These are phyloP conservation scores for Pythium periplocum DNA, from an alignment of 352 stramenopile genomes.

Conservation along the genomic window DNA sequence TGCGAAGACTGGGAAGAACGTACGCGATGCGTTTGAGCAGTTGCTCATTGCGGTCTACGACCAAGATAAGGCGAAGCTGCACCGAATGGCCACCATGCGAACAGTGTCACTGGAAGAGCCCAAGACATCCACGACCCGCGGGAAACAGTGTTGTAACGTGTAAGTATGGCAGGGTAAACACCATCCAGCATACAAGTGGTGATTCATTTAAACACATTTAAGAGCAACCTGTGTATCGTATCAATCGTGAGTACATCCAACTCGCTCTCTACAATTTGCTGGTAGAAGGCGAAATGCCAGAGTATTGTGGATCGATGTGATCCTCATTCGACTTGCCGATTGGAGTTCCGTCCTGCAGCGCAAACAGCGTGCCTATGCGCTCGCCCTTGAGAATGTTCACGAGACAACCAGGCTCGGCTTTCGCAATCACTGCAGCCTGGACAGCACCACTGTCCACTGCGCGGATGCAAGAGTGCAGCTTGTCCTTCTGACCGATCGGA, in stretches of 20 bases:
- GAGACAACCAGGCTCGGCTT: slow-evolving; percentile 54
- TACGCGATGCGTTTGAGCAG: slow-evolving; percentile 62
- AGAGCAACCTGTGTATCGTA: no score
- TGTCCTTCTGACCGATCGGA: slow-evolving; percentile 68
- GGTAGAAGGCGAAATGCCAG: slow-evolving; percentile 32
- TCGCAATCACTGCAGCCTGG: slow-evolving; percentile 53
- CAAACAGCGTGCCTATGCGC: slow-evolving; percentile 62
- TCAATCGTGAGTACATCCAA: no score
- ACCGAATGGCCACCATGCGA: slow-evolving; percentile 28
- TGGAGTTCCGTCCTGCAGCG: slow-evolving; percentile 27
- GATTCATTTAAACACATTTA: no score
- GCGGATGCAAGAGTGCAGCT: slow-evolving; percentile 74
- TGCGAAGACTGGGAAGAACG: slow-evolving; percentile 62
- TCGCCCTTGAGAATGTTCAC: slow-evolving; percentile 65
- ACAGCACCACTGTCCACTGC: slow-evolving; percentile 68
- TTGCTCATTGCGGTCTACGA: slow-evolving; percentile 72
- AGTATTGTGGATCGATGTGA: slow-evolving; percentile 68
- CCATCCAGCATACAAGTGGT: no score
- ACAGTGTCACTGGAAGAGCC: slow-evolving; percentile 34
- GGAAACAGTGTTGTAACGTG: slow-evolving; percentile 35
- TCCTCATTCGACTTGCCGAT: slow-evolving; percentile 45
- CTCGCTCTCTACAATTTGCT: slow-evolving; percentile 15
- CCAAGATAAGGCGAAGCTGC: slow-evolving; percentile 39
- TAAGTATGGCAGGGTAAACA: slow-evolving; percentile 1
- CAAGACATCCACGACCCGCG: background rate